Base-by-base conservation (phyloP, 768 basidiomycete species). In the Heimioporus sp. region DNA sequence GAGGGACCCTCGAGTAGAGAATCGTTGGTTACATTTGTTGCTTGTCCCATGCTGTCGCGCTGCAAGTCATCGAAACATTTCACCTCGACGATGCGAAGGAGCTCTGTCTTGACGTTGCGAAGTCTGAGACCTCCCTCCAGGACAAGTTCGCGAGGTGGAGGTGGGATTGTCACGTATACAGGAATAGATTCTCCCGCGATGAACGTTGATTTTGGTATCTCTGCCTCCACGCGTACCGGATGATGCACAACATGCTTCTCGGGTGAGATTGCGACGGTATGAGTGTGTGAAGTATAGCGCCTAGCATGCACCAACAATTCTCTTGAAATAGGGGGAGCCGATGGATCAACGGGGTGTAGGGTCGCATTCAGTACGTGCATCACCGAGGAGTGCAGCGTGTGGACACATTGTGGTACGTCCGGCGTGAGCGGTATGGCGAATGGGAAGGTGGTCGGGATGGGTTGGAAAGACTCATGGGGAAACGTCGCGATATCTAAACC, bases 351-450 rank as follows among this genome's bases (percentile, higher is more conserved):
- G 0, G 85, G 78, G 61, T 84, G 74, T 20, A 95, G 70, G 1
- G 77, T 80, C 32, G 87, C 92, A 12, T 79, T 83, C 41, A 95
- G 73, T 15, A 77, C 74, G 65, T 95, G 87, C 13, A 77, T 76
- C 48, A 95, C 74, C 1, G 83, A 81, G 2, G 92, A 93, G 55
- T 80, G 80, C 15, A 84, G 76, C 5, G 91, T 89, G 60, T 85
- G 83, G 30, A 93, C 75, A 37, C 88, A 90, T 65, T 93, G 89
- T 0, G 92, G 92, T 7, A 88, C 83, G 68, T 95, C 92, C 38
- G 80, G 70, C 52, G 77, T 80, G 47, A 95, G 76, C 11, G 88
- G 89, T 54, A 95, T 83, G 35, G 89, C 81, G 69, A 94, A 95
- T n/a, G 86, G 83, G 54, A 87, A 80, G 19, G 80, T 79, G 2